Conservation (phyloP, 495 filamentous ascomycete genomes). For the Neurospora sp. region DNA sequence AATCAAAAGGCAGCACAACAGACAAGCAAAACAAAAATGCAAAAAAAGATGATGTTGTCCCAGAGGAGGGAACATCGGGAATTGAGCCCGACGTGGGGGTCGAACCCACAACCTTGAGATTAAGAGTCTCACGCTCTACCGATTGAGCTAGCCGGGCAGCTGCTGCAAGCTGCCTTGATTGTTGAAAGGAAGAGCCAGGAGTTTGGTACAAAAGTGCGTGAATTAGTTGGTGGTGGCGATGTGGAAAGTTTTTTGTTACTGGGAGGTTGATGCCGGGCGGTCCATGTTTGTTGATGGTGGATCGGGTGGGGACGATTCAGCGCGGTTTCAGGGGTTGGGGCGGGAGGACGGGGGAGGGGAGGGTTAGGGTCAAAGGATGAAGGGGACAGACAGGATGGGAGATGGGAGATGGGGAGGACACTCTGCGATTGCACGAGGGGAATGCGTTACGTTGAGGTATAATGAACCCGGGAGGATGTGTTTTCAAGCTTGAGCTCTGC, state of each 20-base stretch:
- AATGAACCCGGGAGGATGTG: background rate
- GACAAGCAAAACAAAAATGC: background rate
- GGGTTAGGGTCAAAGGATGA: background rate
- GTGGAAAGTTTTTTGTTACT: background rate
- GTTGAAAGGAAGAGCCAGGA: background rate
- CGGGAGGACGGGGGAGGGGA: background rate
- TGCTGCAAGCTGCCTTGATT: background rate
- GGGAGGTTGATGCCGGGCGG: background rate
- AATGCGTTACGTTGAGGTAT: background rate
- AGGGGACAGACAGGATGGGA: background rate
- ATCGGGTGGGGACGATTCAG: background rate
- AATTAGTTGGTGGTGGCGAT: background rate
- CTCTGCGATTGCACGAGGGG: background rate
- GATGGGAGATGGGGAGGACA: background rate
- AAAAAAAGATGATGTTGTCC: background rate
- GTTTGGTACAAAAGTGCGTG: background rate
- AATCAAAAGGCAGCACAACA: background rate
- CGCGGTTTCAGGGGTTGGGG: background rate
- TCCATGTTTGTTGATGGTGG: background rate
- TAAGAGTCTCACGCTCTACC: constrained; percentile 70
- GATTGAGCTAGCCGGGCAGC: constrained; percentile 52
- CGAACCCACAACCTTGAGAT: constrained; percentile 43
- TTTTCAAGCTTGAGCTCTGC: background rate
- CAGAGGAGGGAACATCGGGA: background rate
- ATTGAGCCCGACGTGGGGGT: background rate